Conservation (phyloP, 306 rosid genomes). For the Quercus glauca region DNA sequence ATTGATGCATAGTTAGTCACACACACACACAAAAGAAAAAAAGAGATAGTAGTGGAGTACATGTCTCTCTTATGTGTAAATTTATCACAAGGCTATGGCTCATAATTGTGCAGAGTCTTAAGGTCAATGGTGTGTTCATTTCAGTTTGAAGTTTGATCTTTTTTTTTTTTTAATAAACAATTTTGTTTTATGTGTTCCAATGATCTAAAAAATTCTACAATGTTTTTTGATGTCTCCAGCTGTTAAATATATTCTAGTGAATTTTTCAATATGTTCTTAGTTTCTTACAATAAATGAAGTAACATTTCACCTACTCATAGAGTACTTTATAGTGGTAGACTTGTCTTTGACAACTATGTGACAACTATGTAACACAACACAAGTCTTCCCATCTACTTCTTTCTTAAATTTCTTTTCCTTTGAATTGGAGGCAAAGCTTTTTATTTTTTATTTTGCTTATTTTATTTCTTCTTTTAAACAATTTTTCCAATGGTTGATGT, state of each 20-base stretch:
- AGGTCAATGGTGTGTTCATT: neutral
- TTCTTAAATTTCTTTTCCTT: neutral
- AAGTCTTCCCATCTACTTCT: neutral
- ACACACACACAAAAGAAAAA: too few species aligned
- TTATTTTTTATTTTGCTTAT: neutral
- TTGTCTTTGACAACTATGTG: neutral
- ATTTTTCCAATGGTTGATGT: too few species aligned
- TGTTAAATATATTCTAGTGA: neutral
- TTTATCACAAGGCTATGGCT: neutral
- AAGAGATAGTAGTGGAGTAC: constrained; percentile 30
- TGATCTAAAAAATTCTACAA: neutral
- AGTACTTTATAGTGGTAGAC: neutral
- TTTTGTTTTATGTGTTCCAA: neutral
- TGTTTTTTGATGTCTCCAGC: constrained; percentile 8
- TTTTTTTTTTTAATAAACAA: too few species aligned
- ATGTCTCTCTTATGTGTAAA: constrained; percentile 19
- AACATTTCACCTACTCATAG: neutral
- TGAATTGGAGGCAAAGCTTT: neutral
- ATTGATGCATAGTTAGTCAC: neutral
- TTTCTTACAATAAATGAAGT: neutral
- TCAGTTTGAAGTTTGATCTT: neutral
- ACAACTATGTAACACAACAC: neutral
- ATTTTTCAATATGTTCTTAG: neutral
- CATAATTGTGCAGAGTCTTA: neutral
- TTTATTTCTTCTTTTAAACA: neutral